phyloP scores from a whole-genome alignment of 2,329 filamentous ascomycete genomes.

The Colletotrichum caudatum region DNA sequence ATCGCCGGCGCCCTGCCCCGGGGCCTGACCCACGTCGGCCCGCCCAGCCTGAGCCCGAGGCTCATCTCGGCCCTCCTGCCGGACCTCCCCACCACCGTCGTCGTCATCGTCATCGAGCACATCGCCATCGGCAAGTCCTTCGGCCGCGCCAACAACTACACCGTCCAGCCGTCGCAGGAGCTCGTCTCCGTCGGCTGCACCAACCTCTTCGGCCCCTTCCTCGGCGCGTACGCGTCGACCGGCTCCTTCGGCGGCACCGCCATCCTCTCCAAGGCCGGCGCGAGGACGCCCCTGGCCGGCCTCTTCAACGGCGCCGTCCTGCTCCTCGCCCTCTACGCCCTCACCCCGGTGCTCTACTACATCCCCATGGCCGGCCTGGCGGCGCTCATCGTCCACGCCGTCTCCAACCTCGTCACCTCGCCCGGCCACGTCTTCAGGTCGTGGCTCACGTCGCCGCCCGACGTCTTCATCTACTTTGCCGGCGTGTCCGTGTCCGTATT shows the following conservation, averaged over 20 bases:
- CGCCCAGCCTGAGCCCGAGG: slow-evolving; percentile 66
- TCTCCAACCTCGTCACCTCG: slow-evolving; percentile 79
- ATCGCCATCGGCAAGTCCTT: slow-evolving; percentile 89
- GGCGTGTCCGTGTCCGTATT: slow-evolving; percentile 72
- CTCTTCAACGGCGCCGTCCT: slow-evolving; percentile 82
- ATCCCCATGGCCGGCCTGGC: slow-evolving; percentile 79
- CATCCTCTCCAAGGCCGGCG: slow-evolving; percentile 86
- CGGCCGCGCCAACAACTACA: slow-evolving; percentile 82
- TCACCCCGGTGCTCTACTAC: slow-evolving; percentile 84
- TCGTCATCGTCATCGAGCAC: slow-evolving; percentile 84
- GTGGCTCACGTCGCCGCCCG: slow-evolving; percentile 80
- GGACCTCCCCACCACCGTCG: slow-evolving; percentile 77
- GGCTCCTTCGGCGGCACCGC: slow-evolving; percentile 74
- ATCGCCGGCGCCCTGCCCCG: slow-evolving; percentile 63
- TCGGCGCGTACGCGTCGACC: slow-evolving; percentile 66
- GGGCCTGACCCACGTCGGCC: slow-evolving; percentile 74
- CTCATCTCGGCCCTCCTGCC: slow-evolving; percentile 69
- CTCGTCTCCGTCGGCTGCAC: slow-evolving; percentile 81
- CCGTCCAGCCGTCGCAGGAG: slow-evolving; percentile 82
- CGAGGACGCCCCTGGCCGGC: slow-evolving; percentile 81
- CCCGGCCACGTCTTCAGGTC: slow-evolving; percentile 81
- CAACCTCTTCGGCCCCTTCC: slow-evolving; percentile 80
- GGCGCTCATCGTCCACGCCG: slow-evolving; percentile 87
- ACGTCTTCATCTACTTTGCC: slow-evolving; percentile 79
- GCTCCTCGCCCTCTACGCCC: slow-evolving; percentile 80